Conservation (phyloP, 768 basidiomycete species). For the Imleria badia region DNA sequence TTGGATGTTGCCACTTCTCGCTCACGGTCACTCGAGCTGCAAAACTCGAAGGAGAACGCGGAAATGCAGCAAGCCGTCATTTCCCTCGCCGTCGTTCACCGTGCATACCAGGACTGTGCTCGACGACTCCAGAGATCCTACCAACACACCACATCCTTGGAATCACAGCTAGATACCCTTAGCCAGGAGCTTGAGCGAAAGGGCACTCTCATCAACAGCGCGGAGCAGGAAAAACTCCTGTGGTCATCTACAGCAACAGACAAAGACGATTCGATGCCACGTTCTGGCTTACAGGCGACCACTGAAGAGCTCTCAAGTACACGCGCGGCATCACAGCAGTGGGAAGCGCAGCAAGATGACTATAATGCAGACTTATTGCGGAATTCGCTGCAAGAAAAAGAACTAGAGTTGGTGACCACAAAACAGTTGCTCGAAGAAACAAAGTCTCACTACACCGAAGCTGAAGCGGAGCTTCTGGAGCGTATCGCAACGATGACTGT, state of each 20-base stretch:
- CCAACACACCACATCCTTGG: conserved; percentile 9
- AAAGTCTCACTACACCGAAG: conserved; percentile 35
- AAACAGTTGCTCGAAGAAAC: conserved; percentile 34
- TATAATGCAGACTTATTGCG: conserved; percentile 38
- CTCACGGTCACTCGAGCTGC: conserved; percentile 11
- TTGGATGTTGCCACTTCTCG: conserved; percentile 4
- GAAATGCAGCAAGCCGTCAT: conserved; percentile 21
- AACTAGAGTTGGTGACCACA: conserved; percentile 36
- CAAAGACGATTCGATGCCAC: not conserved
- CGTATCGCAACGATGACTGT: conserved; percentile 25
- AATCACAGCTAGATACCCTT: conserved; percentile 16
- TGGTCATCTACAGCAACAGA: conserved; percentile 2
- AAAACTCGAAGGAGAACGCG: conserved; percentile 2
- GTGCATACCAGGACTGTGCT: conserved; percentile 13
- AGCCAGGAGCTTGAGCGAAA: conserved; percentile 18
- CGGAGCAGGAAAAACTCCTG: conserved; percentile 13
- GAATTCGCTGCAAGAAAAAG: conserved; percentile 36
- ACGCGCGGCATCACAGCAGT: not conserved
- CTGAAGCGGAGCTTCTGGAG: conserved; percentile 32
- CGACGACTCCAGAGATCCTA: conserved; percentile 12
- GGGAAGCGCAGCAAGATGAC: not conserved
- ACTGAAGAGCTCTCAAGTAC: not conserved
- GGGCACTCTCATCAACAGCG: not conserved
- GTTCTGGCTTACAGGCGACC: not conserved
- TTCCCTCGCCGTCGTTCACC: conserved; percentile 24